Evolutionary conservation across 345 rosid species (phyloP), one percentile per base, ranked within the genome.

Genomic region (Trapa bicornis): DNA sequence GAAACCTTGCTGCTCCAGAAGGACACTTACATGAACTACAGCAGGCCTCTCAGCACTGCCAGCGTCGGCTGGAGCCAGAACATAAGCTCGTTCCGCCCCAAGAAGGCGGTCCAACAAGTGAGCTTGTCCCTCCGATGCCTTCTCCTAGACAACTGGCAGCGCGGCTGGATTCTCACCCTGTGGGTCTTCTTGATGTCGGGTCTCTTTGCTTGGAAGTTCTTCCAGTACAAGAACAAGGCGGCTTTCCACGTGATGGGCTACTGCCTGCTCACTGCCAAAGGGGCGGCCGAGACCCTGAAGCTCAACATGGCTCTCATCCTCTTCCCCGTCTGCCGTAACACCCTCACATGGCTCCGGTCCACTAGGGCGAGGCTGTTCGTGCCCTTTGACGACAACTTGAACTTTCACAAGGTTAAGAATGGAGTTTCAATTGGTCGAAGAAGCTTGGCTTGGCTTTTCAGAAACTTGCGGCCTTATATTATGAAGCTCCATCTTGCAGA

Each of bases 201-300:
- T n/a, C 88, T 94, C 36, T 94, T 94, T 50, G 75, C 75, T 17
- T 94, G 99, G 99, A 94, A 89, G 82, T 94, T 91, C 81, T 11
- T 72, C 64, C 89, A 91, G 66, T 94, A 94, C 66, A 78, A 67
- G 80, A 76, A 85, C 75, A 91, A 45, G 76, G 85, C 88, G 1
- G 92, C 88, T 47, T 94, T 91, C 67, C 86, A 82, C 0, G 95
- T 86, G 47, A 87, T 87, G 99, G 96, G 99, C 22, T 80, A 91
- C 67, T 94, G 99, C 75, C 60, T 94, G 72, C 65, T 86, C 22
- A 74, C 82, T 5, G 99, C 99, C 62, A 94, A 94, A 83, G 99
- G 97, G 11, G 91, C 99, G 38, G 99, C 97, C 1, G 99, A 94
- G 84, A 94, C 96, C 54, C 87, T 94, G 56, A 94, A 94, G 80